These are phyloP conservation scores for Glonium stellatum DNA, from an alignment of 495 filamentous ascomycete genomes.

Conservation along the genomic window DNA sequence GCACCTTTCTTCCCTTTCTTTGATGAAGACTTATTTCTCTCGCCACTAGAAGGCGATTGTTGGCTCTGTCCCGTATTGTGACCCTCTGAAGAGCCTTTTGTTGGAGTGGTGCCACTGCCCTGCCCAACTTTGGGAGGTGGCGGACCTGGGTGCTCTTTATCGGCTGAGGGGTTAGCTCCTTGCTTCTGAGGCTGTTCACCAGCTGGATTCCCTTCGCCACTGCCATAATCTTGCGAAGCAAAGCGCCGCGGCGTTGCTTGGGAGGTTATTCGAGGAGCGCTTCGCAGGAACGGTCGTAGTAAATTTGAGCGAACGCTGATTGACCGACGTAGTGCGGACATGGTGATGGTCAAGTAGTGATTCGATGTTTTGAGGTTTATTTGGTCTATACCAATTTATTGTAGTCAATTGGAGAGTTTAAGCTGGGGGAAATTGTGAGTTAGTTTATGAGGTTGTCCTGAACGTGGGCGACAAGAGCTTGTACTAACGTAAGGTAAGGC, in stretches of 20 bases:
- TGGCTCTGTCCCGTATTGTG: conserved; percentile 2
- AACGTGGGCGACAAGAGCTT: no score
- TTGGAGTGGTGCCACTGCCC: conserved; percentile 10
- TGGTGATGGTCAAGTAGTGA: conserved; percentile 4
- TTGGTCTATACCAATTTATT: no score
- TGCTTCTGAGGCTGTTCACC: conserved; percentile 32
- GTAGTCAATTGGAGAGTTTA: not conserved
- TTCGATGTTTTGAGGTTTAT: not conserved
- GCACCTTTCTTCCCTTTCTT: conserved; percentile 26
- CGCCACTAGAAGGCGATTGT: conserved; percentile 1
- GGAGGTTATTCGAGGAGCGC: conserved; percentile 16
- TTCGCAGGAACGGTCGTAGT: conserved; percentile 24
- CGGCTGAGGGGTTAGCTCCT: conserved; percentile 23
- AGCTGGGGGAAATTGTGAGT: no score
- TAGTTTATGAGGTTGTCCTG: no score
- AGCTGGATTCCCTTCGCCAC: conserved; percentile 28
- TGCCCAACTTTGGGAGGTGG: conserved; percentile 28
- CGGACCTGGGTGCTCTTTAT: conserved; percentile 36
- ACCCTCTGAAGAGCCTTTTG: not conserved
- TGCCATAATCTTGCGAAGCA: conserved; percentile 35
- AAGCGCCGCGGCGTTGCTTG: conserved; percentile 17
- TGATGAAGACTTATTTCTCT: not conserved
- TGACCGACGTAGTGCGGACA: conserved; percentile 26
- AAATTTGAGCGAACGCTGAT: conserved; percentile 17
- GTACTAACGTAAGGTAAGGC: no score